A percentile compares a stretch with the other conserved stretches of the same genome.
Evolutionary conservation across 179 eudicot species (phyloP).

Genomic region (Actinidia polygama): DNA sequence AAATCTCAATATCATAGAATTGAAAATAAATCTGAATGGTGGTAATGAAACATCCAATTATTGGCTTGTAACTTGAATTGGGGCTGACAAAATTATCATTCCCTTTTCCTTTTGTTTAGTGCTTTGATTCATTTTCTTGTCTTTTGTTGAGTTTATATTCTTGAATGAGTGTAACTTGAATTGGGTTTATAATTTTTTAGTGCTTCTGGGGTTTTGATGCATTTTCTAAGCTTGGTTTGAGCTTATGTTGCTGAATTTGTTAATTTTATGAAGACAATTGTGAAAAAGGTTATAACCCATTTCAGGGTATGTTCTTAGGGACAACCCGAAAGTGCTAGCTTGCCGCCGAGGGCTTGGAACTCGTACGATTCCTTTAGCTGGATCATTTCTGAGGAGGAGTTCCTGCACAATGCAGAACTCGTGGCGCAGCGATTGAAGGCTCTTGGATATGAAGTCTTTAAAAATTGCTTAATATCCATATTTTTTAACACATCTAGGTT

Average conservation of each 20-base stretch:
- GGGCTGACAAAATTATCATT: neutral
- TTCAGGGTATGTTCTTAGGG: conserved; percentile 33
- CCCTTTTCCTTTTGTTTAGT: neutral
- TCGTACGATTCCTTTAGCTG: conserved; percentile 92
- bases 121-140: too few relatives aligned
- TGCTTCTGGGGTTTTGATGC: neutral
- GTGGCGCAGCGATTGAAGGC: conserved; percentile 59
- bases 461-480: neutral
- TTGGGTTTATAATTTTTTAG: neutral
- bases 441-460: conserved; percentile 81
- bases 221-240: neutral
- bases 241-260: conserved; percentile 7
- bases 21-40: neutral
- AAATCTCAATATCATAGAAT: neutral
- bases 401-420: conserved; percentile 77
- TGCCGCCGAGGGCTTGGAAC: conserved; percentile 97
- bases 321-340: conserved; percentile 39
- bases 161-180: neutral
- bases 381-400: conserved; percentile 80
- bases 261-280: neutral
- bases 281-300: conserved; percentile 10
- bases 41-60: neutral
- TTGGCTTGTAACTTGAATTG: neutral
- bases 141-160: too few relatives aligned
- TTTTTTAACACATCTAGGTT: too few relatives aligned